A percentile compares a stretch with the other conserved stretches of the same genome.
Conservation (phyloP, 2,329 filamentous ascomycete genomes). For the Diaporthe ilicicola region DNA sequence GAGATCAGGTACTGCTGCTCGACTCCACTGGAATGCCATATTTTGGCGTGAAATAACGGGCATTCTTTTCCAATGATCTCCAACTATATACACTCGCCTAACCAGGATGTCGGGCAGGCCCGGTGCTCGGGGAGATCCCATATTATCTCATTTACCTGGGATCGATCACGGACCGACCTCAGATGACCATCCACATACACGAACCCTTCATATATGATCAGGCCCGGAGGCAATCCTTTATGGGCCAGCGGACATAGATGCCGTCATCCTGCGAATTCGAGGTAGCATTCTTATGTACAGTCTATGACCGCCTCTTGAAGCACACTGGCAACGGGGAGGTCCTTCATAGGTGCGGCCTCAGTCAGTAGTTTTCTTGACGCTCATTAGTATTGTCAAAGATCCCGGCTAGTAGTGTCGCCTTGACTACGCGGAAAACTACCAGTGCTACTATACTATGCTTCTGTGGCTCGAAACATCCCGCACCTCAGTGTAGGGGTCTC, state of each 20-base stretch:
- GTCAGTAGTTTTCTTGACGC: conserved; percentile 1
- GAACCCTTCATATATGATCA: not conserved
- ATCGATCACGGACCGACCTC: conserved; percentile 17
- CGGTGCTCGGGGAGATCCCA: conserved; percentile 15
- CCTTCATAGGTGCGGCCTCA: not conserved
- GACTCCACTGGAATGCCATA: not conserved
- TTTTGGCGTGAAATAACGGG: not conserved
- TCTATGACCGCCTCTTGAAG: too few relatives aligned
- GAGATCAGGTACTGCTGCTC: not conserved
- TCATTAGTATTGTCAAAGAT: not conserved
- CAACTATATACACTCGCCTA: conserved; percentile 8
- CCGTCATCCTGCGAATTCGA: not conserved
- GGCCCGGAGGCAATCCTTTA: not conserved
- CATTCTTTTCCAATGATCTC: not conserved
- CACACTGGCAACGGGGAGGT: not conserved
- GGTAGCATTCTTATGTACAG: not conserved
- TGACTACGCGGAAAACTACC: not conserved
- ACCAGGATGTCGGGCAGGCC: not conserved
- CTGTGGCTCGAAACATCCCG: conserved; percentile 13
- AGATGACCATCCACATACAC: not conserved
- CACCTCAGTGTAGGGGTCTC: not conserved
- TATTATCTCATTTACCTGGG: conserved; percentile 2
- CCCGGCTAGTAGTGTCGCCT: conserved; percentile 11
- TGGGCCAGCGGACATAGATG: not conserved
- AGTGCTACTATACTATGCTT: not conserved